Percentiles rank a stretch among this genome's conserved stretches.
Evolutionary conservation across 257 asterid genomes (phyloP).

Genomic region (Jacaranda mimosifolia): DNA sequence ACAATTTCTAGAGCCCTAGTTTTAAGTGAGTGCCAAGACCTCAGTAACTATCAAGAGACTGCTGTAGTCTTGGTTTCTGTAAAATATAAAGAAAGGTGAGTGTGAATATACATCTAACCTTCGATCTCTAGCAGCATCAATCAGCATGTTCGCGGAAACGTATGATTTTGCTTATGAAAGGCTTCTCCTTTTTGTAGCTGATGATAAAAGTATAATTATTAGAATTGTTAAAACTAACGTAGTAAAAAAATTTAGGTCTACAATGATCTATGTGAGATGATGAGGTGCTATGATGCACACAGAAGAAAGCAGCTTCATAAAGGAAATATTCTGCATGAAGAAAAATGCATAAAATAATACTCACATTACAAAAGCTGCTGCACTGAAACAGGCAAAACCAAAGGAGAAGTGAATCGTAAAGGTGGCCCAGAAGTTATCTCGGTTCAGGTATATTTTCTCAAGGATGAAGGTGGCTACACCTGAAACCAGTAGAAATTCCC

Average conservation of each 20-base stretch:
- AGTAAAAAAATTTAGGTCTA: neutral
- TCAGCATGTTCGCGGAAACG: slow-evolving; percentile 81
- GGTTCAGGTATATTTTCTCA: slow-evolving; percentile 68
- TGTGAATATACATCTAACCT: slow-evolving; percentile 43
- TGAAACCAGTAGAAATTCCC: slow-evolving; percentile 63
- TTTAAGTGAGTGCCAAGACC: neutral
- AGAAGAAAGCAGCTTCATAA: neutral
- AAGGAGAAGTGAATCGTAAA: slow-evolving; percentile 71
- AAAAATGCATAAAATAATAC: slow-evolving; percentile 35
- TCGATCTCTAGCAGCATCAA: slow-evolving; percentile 46
- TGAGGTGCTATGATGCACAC: neutral
- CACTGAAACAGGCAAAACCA: slow-evolving; percentile 67
- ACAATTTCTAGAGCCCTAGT: neutral
- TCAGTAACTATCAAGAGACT: neutral
- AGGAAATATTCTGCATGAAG: neutral
- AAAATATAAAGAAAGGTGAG: neutral
- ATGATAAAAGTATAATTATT: slow-evolving; percentile 18
- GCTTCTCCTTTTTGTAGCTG: slow-evolving; percentile 80
- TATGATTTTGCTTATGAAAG: slow-evolving; percentile 68
- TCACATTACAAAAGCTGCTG: slow-evolving; percentile 68
- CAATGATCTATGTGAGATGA: neutral
- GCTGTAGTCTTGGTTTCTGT: neutral
- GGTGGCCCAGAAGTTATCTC: slow-evolving; percentile 80
- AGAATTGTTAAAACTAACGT: neutral
- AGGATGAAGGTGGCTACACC: slow-evolving; percentile 70